Conservation (phyloP, 768 basidiomycete genomes). For the Termitomyces sp. region DNA sequence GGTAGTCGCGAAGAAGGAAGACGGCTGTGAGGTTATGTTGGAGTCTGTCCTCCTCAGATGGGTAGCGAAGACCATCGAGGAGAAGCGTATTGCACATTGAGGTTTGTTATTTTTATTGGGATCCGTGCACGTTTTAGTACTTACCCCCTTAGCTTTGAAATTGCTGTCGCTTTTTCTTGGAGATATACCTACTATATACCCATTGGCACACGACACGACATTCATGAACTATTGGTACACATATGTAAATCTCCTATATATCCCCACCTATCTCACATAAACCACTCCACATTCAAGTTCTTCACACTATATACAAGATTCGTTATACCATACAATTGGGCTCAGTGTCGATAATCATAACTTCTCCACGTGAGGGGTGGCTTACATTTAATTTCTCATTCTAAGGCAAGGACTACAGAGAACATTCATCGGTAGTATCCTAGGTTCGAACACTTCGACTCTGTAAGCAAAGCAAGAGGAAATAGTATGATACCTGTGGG, state of each 20-base stretch:
- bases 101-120: neutral
- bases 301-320: no score
- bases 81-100: slow-evolving; percentile 39
- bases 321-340: no score
- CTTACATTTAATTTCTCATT: no score
- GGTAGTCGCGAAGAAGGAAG: slow-evolving; percentile 66
- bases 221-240: neutral
- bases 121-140: neutral
- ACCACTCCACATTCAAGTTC: no score
- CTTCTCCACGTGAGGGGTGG: no score
- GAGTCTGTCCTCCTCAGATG: slow-evolving; percentile 59
- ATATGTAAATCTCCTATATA: neutral
- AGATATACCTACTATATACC: neutral
- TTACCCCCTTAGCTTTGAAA: neutral
- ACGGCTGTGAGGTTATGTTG: slow-evolving; percentile 83
- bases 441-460: neutral
- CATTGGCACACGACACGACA: neutral
- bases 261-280: neutral
- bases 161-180: neutral
- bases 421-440: neutral
- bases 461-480: neutral
- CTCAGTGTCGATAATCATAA: no score
- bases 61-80: slow-evolving; percentile 66
- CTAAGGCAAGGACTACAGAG: no score
- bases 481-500: neutral